Percentiles rank a stretch among this genome's conserved stretches.
These are phyloP conservation scores for Ochetophila trinervis DNA, from an alignment of 306 rosid genomes.

Conservation along the genomic window DNA sequence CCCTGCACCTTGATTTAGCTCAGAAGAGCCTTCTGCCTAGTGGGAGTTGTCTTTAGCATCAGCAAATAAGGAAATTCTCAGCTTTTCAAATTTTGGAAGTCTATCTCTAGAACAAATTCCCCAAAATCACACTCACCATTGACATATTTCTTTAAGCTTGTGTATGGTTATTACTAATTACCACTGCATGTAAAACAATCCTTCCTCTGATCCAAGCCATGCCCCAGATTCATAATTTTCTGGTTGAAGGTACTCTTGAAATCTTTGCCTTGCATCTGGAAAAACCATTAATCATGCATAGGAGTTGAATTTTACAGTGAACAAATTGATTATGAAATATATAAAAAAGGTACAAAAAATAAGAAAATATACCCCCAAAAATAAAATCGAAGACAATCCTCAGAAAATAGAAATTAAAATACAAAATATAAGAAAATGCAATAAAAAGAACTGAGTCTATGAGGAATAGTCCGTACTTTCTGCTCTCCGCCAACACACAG, in stretches of 20 bases:
- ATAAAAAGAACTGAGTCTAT: slow-evolving; percentile 7
- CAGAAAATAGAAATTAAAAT: background rate
- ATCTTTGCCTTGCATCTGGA: slow-evolving; percentile 19
- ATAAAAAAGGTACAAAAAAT: slow-evolving; percentile 4
- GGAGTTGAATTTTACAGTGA: slow-evolving; percentile 13
- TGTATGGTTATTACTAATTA: slow-evolving; percentile 30
- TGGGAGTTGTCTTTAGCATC: background rate
- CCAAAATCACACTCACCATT: slow-evolving; percentile 1
- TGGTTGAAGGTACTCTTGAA: slow-evolving; percentile 9
- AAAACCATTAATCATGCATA: slow-evolving; percentile 30
- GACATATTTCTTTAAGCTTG: background rate
- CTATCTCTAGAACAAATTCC: background rate
- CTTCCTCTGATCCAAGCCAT: slow-evolving; percentile 82
- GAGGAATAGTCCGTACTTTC: slow-evolving; percentile 24
- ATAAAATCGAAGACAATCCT: background rate
- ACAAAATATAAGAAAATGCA: background rate
- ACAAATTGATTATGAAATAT: slow-evolving; percentile 17
- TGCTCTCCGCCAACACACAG: slow-evolving; percentile 56
- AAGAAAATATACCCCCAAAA: background rate
- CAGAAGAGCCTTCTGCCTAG: background rate
- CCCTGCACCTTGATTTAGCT: background rate
- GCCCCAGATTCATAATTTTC: slow-evolving; percentile 42
- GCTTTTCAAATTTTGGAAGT: background rate
- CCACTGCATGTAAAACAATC: slow-evolving; percentile 69
- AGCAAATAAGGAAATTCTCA: background rate